Evolutionary conservation across 2,329 filamentous ascomycete genomes (phyloP), one percentile per base, ranked within the genome.

Genomic region (Knufia petricola): DNA sequence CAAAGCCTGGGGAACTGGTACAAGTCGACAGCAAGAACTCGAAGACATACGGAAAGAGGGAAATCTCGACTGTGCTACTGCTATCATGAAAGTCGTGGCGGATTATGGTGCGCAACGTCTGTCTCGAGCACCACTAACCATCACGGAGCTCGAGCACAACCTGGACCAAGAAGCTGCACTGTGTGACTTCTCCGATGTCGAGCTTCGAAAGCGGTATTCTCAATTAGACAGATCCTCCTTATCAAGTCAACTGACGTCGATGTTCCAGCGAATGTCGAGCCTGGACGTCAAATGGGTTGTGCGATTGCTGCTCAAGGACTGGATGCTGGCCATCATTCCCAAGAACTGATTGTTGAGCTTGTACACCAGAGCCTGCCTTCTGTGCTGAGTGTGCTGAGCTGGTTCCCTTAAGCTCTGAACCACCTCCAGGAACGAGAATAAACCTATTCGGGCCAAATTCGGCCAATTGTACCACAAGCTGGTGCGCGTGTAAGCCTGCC

Each of bases 221-320:
- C 58, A 64, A 40, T 56, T 62, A 13, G 63, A 64, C 4, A 62
- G 63, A 2, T 62, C 69, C 58, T 59, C 76, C 59, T 64, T 70
- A 19, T 64, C 67, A 3, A 62, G 72, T 3, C 63, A 28, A 19
- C 17, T 90, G 1, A 70, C 70, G n/a, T 60, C 62, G 0, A 60
- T 89, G 0, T 85, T 84, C 58, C 69, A 66, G 26, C 75, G 77
- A 4, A 61, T 87, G 10, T 71, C 71, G 37, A 77, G 85, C 2
- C 70, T 72, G 37, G 85, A 94, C 60, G 84, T 82, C 3, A 95
- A 95, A 66, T 95, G 88, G 89, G 73, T 95, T 10, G 86, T 85
- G 0, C 77, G 89, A 2, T 69, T 95, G 23, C 72, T 95, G 4
- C 69, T 94, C 23, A 92, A 94, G 60, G 77, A 82, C 54, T 85